Evolutionary conservation across 371 early-diverging fungal species (phyloP), one percentile per base, ranked within the genome.

Genomic region (Mortierella sp.): DNA sequence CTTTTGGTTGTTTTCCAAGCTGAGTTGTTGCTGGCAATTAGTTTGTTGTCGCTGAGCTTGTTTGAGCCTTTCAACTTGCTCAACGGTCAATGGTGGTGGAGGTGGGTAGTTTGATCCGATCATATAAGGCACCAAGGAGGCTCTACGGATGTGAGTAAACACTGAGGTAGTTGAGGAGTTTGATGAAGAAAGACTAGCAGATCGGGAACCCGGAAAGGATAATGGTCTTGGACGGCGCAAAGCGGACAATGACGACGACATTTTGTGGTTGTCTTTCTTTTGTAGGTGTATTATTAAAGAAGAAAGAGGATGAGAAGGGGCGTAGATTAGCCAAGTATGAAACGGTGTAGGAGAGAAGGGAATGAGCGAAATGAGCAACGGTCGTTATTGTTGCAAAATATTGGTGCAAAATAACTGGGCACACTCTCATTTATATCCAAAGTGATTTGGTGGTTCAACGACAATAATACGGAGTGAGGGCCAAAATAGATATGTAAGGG

Each of bases 181-280:
- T 12, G 55, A 29, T 28, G 53, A 51, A 28, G 40, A 37, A 23
- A 31, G n/a, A 47, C n/a, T 31, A n/a, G 42, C 17, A 8, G 53
- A 53, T n/a, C 54, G 45, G n/a, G 28, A 19, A 19, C 53, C 43
- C n/a, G 66, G 55, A 35, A 70, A 42, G 40, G 76, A 61, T 10
- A 82, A 47, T 49, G 64, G 60, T 31, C 66, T 60, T 66, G 68
- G 70, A 29, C 66, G 57, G 43, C 70, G 68, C 57, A 77, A 61
- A 22, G 68, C 70, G 22, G 69, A 66, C 3, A 81, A 58, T 64
- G 78, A 71, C 43, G 69, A 70, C 34, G 60, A 58, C 64, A 66
- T 57, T 19, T 57, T 15, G 9, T n/a, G 7, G 32, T 57, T 3
- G 7, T 5, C 10, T 4, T 29, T 26, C 31, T 6, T 55, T 12